A percentile compares a stretch with the other conserved stretches of the same genome.
Evolutionary conservation across 2,329 filamentous ascomycete species (phyloP).

Genomic region (Alternaria arbusti): DNA sequence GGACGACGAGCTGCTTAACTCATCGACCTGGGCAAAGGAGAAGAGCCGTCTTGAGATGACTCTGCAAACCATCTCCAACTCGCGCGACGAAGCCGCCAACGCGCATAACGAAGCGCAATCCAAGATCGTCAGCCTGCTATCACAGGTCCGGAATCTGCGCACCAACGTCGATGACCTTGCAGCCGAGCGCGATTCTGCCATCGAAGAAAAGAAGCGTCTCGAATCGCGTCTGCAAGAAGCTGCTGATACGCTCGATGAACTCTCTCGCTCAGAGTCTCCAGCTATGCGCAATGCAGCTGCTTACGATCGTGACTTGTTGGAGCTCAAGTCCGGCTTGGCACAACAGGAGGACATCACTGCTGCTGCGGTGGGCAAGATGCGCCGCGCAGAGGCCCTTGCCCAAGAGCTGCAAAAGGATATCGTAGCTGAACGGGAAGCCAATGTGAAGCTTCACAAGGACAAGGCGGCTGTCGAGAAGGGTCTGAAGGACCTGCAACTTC

Average conservation of each 20-base stretch:
- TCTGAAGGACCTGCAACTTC: conserved; percentile 87
- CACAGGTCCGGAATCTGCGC: conserved; percentile 84
- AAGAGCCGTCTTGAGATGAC: conserved; percentile 91
- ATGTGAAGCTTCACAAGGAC: conserved; percentile 82
- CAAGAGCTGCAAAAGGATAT: conserved; percentile 95
- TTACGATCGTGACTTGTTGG: conserved; percentile 86
- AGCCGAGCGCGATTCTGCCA: conserved; percentile 81
- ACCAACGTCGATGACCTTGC: conserved; percentile 84
- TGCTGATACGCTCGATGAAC: conserved; percentile 84
- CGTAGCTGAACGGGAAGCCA: conserved; percentile 80
- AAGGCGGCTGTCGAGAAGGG: conserved; percentile 89
- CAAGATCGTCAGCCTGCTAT: conserved; percentile 88
- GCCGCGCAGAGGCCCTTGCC: conserved; percentile 84
- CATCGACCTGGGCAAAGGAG: conserved; percentile 97
- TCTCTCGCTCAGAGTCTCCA: conserved; percentile 83
- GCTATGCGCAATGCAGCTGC: conserved; percentile 88
- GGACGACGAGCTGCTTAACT: conserved; percentile 98
- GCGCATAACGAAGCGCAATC: conserved; percentile 95
- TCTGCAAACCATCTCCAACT: conserved; percentile 84
- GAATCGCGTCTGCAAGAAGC: conserved; percentile 87
- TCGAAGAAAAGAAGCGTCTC: conserved; percentile 88
- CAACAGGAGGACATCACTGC: conserved; percentile 92
- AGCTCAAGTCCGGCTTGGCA: conserved; percentile 85
- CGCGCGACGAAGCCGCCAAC: conserved; percentile 89
- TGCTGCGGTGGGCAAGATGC: conserved; percentile 96